Evolutionary conservation across 257 asterid genomes (phyloP).

Genomic region (Hygrophila difformis): DNA sequence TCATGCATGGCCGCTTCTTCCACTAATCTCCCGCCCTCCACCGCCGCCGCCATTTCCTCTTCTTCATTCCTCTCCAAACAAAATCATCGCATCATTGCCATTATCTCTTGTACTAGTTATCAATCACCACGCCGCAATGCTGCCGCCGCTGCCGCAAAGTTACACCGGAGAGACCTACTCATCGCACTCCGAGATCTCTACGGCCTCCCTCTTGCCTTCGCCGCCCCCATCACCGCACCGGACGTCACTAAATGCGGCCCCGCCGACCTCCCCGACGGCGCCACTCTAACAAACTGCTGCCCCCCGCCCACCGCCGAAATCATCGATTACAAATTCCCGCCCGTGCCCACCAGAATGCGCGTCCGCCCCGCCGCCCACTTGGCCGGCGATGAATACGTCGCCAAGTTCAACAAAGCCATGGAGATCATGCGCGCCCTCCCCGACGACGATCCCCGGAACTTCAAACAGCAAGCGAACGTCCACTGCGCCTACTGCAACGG

Average conservation of each 20-base stretch:
- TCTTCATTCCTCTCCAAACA: too few relatives aligned
- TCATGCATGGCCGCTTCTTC: too few relatives aligned
- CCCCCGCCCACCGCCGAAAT: constrained; percentile 39
- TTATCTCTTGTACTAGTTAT: too few relatives aligned
- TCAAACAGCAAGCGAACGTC: constrained; percentile 67
- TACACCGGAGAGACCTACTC: constrained; percentile 50
- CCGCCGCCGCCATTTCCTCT: too few relatives aligned
- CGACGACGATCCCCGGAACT: constrained; percentile 72
- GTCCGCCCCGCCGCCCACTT: constrained; percentile 74
- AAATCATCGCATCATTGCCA: too few relatives aligned
- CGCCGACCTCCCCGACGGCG: constrained; percentile 52
- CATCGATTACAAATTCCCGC: constrained; percentile 43
- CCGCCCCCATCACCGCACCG: constrained; percentile 56
- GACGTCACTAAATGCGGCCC: constrained; percentile 76
- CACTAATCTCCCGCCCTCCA: too few relatives aligned
- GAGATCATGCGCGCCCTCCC: constrained; percentile 71
- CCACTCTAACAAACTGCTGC: constrained; percentile 58
- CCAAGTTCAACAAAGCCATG: constrained; percentile 44
- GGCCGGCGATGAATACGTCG: constrained; percentile 37
- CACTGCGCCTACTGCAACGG: constrained; percentile 91
- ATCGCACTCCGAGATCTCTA: constrained; percentile 68
- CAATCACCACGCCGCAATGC: too few relatives aligned
- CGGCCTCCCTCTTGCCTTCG: constrained; percentile 45
- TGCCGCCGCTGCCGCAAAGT: constrained; percentile 11
- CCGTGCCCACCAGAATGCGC: constrained; percentile 29